Evolutionary conservation across 169 alveolate species (phyloP), one percentile per base, ranked within the genome.

Genomic region (Eimeria sp.): DNA sequence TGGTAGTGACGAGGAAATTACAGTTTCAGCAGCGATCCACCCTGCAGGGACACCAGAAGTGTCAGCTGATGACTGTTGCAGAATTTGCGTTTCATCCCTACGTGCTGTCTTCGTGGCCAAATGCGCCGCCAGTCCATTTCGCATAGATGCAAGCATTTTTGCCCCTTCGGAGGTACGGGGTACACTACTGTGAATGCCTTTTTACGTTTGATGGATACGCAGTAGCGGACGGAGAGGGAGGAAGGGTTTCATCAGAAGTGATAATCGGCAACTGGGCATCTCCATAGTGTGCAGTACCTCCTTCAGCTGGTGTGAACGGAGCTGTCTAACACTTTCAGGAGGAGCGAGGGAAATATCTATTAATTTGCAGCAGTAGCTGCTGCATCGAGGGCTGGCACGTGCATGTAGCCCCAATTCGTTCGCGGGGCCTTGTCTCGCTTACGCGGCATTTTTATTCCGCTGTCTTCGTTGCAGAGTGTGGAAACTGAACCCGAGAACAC

Each of bases 1-100:
- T 51, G 49, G n/a, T 14, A 82, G 18, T 20, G 22, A 14, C 34
- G 75, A 57, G 30, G 91, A 54, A 49, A 20, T 75, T 54, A 51
- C 73, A 20, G n/a, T 54, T 54, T 49, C 75, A n/a, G 91, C 70
- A 20, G 11, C 75, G 30, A n/a, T 70, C 10, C 87, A 45, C 40
- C 20, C 90, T 20, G n/a, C 65, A 40, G 80, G 63, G 43, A 25
- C 82, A 40, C 47, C 18, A 34, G 82, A 34, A 40, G 61, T 49
- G 63, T n/a, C 76, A 86, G 92, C 82, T 40, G 67, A 86, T 57
- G 76, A 34, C 63, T 86, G 93, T 58, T 61, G 61, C 63, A 40
- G 61, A 63, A 63, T 86, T 61, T 63, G 93, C 63, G 27, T 86
- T 65, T 58, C 93, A 40, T 86, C 82, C 34, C 30, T 86, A 43